phyloP scores from a whole-genome alignment of 768 basidiomycete genomes.

The Hortiboletus flavorubellus region DNA sequence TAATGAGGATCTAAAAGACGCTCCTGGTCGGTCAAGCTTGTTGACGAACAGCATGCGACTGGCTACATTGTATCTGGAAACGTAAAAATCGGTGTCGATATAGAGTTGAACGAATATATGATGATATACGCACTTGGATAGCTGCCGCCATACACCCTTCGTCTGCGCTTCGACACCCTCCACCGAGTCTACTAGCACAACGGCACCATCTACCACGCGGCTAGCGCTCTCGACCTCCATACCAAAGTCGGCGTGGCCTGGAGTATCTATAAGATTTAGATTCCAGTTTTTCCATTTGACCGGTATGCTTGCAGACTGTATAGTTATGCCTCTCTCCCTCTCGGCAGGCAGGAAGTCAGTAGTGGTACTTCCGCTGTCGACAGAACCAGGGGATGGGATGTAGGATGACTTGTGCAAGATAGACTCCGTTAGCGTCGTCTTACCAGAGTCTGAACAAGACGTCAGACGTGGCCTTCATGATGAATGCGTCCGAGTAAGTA shows the following conservation, averaged over 20 bases:
- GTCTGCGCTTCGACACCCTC: constrained; percentile 93
- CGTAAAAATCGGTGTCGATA: constrained; percentile 2
- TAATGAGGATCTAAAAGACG: constrained; percentile 70
- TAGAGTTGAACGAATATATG: background rate
- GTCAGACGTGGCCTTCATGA: constrained; percentile 1
- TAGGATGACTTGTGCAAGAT: constrained; percentile 75
- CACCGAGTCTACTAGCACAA: constrained; percentile 85
- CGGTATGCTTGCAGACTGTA: constrained; percentile 89
- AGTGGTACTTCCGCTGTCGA: constrained; percentile 87
- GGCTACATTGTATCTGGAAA: constrained; percentile 67
- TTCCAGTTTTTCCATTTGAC: constrained; percentile 83
- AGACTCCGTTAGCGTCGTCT: constrained; percentile 87
- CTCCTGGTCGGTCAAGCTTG: constrained; percentile 85
- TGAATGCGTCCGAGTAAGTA: background rate
- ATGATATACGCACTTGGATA: constrained; percentile 64
- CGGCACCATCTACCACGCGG: constrained; percentile 84
- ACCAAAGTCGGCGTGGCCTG: constrained; percentile 93
- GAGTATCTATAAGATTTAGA: constrained; percentile 87
- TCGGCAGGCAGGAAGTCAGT: constrained; percentile 90
- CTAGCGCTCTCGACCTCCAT: constrained; percentile 96
- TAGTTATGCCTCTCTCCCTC: constrained; percentile 87
- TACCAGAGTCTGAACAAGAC: constrained; percentile 67
- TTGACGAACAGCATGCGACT: constrained; percentile 82
- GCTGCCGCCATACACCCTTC: constrained; percentile 82
- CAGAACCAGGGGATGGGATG: constrained; percentile 70